Evolutionary conservation across 2,329 filamentous ascomycete genomes (phyloP).

Genomic region (Rutstroemia sp.): DNA sequence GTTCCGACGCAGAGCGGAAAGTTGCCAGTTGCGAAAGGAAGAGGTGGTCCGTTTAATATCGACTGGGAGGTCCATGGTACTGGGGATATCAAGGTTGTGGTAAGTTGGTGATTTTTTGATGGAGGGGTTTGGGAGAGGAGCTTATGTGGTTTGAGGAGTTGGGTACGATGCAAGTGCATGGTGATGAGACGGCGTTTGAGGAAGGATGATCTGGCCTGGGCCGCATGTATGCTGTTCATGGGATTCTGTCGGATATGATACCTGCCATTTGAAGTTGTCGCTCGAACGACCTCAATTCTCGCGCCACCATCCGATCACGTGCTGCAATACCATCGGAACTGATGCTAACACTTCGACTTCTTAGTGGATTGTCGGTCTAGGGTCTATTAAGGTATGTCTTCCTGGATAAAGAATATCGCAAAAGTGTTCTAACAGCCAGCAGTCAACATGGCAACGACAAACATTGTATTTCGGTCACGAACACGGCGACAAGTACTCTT

Average conservation of each 20-base stretch:
- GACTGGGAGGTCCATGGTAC: slow-evolving; percentile 74
- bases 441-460: slow-evolving; percentile 71
- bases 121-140: background rate
- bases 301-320: slow-evolving; percentile 11
- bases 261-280: background rate
- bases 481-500: slow-evolving; percentile 58
- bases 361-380: slow-evolving; percentile 77
- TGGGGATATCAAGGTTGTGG: slow-evolving; percentile 64
- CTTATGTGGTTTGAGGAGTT: background rate
- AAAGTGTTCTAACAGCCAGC: background rate
- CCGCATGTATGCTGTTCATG: background rate
- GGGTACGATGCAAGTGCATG: background rate
- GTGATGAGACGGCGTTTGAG: background rate
- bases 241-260: background rate
- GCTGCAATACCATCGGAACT: background rate
- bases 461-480: slow-evolving; percentile 76
- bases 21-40: slow-evolving; percentile 55
- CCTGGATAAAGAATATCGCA: background rate
- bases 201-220: background rate
- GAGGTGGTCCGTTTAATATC: slow-evolving; percentile 70
- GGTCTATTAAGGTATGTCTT: slow-evolving; percentile 42
- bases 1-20: slow-evolving; percentile 56
- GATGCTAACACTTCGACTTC: background rate
- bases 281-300: background rate
- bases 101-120: slow-evolving; percentile 30